Evolutionary conservation across 495 filamentous ascomycete species (phyloP).

Genomic region (Annulohypoxylon bovei): DNA sequence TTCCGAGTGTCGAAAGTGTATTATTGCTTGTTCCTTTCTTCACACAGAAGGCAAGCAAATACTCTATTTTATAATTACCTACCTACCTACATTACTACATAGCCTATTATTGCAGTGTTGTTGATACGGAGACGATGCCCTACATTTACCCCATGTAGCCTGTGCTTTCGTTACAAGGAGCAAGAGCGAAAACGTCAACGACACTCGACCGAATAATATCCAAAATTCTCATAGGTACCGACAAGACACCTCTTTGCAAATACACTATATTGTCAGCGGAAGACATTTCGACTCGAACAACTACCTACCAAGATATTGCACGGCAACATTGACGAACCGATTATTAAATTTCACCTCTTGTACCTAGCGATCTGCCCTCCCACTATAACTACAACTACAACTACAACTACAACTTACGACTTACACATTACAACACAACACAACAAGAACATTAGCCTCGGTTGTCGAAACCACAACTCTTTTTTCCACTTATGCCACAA

Average conservation of each 20-base stretch:
- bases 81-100: background rate
- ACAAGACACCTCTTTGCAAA: background rate
- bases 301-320: background rate
- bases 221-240: background rate
- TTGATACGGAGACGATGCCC: conserved; percentile 14
- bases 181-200: conserved; percentile 14
- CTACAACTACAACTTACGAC: background rate
- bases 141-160: conserved; percentile 12
- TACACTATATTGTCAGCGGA: background rate
- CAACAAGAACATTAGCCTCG: background rate
- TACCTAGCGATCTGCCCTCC: background rate
- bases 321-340: background rate
- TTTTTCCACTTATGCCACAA: conserved; percentile 7
- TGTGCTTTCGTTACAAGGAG: conserved; percentile 16
- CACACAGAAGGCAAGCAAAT: background rate
- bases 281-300: background rate
- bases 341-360: background rate
- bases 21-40: conserved; percentile 7
- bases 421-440: background rate
- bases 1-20: background rate
- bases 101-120: background rate
- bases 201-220: conserved; percentile 1
- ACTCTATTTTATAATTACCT: background rate
- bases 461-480: conserved; percentile 7
- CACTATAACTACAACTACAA: no score